Evolutionary conservation across 192 early-diverging fungal genomes (phyloP).

Genomic region (Entrophospora sp.): DNA sequence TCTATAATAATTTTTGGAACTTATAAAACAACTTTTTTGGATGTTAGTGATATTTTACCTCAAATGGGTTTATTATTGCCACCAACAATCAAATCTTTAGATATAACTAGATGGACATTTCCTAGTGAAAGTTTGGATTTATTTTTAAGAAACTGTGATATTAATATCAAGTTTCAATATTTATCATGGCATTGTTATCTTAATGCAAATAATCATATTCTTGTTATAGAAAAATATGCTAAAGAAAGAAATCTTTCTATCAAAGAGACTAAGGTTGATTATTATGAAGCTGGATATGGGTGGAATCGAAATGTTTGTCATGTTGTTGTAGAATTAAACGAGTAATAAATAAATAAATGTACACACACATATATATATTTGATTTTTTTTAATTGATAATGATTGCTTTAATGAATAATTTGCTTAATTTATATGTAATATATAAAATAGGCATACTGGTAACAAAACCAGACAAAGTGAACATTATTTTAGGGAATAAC

Average conservation of each 20-base stretch:
- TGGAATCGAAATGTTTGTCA: background rate
- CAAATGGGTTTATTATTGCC: background rate
- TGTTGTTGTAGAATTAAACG: background rate
- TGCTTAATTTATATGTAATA: no score
- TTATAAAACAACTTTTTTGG: background rate
- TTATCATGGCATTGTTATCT: background rate
- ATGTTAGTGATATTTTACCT: background rate
- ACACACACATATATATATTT: no score
- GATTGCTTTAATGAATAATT: no score
- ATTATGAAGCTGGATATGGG: background rate
- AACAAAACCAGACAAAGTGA: no score
- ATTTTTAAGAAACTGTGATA: background rate
- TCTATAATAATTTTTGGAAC: background rate
- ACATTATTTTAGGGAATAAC: no score
- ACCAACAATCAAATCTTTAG: background rate
- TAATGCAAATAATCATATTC: background rate
- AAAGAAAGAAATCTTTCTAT: background rate
- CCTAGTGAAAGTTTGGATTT: background rate
- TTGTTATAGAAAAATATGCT: background rate
- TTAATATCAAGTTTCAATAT: background rate
- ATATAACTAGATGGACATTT: slow-evolving; percentile 5
- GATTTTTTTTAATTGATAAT: no score
- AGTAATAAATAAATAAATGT: no score
- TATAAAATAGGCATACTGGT: no score
- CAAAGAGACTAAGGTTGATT: background rate